A percentile compares a stretch with the other conserved stretches of the same genome.
Evolutionary conservation across 2,329 filamentous ascomycete genomes (phyloP).

Genomic region (Aspergillus sp.): DNA sequence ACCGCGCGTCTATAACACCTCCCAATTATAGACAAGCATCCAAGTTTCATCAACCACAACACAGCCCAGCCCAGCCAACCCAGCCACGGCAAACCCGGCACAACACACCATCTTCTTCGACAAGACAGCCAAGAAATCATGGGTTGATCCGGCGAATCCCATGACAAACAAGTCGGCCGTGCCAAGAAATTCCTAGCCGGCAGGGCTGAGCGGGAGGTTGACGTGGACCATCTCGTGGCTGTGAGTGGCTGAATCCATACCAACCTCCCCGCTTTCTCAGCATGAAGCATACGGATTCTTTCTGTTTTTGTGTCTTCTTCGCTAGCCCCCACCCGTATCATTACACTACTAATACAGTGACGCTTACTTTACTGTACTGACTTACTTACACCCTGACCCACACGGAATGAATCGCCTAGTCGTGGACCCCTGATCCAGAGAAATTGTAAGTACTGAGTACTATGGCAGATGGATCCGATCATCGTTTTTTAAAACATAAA

Average conservation of each 20-base stretch:
- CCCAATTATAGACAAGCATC: not conserved
- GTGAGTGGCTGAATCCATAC: not conserved
- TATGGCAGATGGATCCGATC: no score
- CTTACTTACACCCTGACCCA: no score
- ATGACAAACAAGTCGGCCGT: not conserved
- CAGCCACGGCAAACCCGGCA: slow-evolving; percentile 1
- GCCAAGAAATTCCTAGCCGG: slow-evolving; percentile 1
- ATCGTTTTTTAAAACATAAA: not conserved
- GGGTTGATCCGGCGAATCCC: not conserved
- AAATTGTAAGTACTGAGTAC: not conserved
- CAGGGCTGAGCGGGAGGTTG: slow-evolving; percentile 9
- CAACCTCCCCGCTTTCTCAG: not conserved
- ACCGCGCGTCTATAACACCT: not conserved
- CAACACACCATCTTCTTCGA: not conserved
- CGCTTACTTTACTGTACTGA: no score
- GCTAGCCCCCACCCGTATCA: no score
- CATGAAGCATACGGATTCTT: no score
- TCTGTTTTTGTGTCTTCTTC: no score
- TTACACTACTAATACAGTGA: no score
- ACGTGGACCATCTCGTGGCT: slow-evolving; percentile 9
- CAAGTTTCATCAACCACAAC: not conserved
- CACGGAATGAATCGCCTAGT: no score
- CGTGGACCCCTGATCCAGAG: slow-evolving; percentile 7
- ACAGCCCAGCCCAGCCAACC: not conserved
- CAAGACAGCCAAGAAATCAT: no score